Percentiles rank a stretch among this genome's conserved stretches.
Conservation (phyloP, 768 basidiomycete genomes). For the Boletus patriciae region DNA sequence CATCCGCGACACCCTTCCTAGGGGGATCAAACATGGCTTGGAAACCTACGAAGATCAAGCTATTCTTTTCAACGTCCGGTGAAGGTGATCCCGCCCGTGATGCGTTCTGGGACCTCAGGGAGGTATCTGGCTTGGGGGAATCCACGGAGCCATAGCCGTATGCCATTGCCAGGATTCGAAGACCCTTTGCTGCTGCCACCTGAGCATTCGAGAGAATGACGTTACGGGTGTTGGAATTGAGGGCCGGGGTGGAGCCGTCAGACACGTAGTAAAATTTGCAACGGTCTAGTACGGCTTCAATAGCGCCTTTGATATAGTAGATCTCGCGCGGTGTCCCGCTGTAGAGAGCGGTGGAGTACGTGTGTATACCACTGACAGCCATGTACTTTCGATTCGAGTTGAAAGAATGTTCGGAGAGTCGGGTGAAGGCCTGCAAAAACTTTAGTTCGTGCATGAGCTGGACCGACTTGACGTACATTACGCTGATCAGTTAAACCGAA, state of each 20-base stretch:
- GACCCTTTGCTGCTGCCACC: constrained; percentile 67
- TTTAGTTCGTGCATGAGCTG: constrained; percentile 5
- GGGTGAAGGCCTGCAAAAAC: constrained; percentile 56
- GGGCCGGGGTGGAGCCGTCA: constrained; percentile 80
- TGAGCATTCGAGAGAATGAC: constrained; percentile 73
- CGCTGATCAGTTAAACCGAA: constrained; percentile 73
- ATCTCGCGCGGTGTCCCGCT: constrained; percentile 56
- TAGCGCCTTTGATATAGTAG: constrained; percentile 90
- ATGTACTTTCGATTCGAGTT: constrained; percentile 93
- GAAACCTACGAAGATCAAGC: constrained; percentile 88
- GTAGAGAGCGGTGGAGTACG: constrained; percentile 29
- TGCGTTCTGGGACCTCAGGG: constrained; percentile 22
- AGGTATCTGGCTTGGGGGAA: constrained; percentile 23
- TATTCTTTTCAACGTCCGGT: constrained; percentile 41
- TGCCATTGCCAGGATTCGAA: constrained; percentile 91
- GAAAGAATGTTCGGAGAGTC: constrained; percentile 82
- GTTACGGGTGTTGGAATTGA: constrained; percentile 67
- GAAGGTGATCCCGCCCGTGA: constrained; percentile 31
- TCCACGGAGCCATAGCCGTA: constrained; percentile 73
- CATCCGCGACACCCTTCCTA: constrained; percentile 87
- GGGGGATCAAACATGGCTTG: constrained; percentile 97
- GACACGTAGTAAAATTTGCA: constrained; percentile 90
- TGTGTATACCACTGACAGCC: constrained; percentile 79
- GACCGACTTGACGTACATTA: constrained; percentile 45
- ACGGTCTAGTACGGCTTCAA: constrained; percentile 81